Base-by-base conservation (phyloP, 495 filamentous ascomycete species). In the Aspergillus mulundensis region DNA sequence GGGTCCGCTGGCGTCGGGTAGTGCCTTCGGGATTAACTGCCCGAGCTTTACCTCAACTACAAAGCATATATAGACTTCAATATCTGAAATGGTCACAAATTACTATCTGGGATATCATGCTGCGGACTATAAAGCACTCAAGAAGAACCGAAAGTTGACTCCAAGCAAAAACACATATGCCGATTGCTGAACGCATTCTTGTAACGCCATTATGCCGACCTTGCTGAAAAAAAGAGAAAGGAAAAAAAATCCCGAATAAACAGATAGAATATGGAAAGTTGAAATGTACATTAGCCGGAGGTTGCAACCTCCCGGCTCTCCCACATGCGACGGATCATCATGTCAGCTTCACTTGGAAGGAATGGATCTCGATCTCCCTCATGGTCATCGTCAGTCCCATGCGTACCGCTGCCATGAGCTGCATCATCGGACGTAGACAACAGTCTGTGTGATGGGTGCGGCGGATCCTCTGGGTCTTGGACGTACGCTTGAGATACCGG, bases 311-410 rank as follows among this genome's bases (percentile, higher is more conserved):
- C 73, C 39, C 75, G 74, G 56, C 70, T 77, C 30, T 78, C 72
- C 75, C 75, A 78, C 62, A 78, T 74, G 36, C 75, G 73, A 45
- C 75, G 75, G 39, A 78, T 64, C 71, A 78, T 70, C 66, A 78
- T 64, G 34, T 72, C 74, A 12, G 57, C 49, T 50, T 74, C 71
- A 41, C 58, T 64, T 5, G 67, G 54, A 10, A 59, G 50, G 21
- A 61, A 58, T 15, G 54, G 43, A 2, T 20, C 48, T 15, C 55
- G 43, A 15, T 20, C 48, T 15, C 54, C 63, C 20, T 68, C 71
- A 1, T 54, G 23, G 5, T 68, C 65, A n/a, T 67, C 62, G 7
- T 74, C 69, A 8, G 39, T 60, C 5, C 54, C 34, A 14, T 50
- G 48, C 23, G 39, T 43, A 25, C 59, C 62, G 19, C 25, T 47